A percentile compares a stretch with the other conserved stretches of the same genome.
These are phyloP conservation scores for Trypanosomatidae sp. DNA, from an alignment of 208 protist genomes.

Conservation along the genomic window DNA sequence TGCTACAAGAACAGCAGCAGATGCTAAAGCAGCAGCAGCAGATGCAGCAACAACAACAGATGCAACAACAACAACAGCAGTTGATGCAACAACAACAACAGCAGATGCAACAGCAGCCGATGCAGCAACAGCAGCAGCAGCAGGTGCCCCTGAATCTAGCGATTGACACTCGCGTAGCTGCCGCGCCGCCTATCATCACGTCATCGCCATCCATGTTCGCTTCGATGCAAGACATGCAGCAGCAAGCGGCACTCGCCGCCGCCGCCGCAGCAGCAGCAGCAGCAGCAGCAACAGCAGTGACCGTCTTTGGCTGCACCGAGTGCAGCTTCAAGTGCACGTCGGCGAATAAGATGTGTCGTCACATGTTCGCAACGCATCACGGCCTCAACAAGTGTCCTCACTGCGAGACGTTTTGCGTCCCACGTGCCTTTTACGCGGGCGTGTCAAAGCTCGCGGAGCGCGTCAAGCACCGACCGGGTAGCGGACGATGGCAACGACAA, in stretches of 20 bases:
- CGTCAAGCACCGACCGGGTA: no score
- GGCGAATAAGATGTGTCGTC: slow-evolving; percentile 13
- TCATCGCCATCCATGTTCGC: neutral
- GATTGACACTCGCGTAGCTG: no score
- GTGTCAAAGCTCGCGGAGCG: slow-evolving; percentile 17
- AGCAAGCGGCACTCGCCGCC: neutral
- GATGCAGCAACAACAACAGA: no score
- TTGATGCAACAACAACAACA: no score
- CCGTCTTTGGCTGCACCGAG: slow-evolving; percentile 9
- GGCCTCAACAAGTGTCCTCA: slow-evolving; percentile 12
- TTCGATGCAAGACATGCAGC: neutral
- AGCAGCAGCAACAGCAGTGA: neutral
- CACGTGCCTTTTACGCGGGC: slow-evolving; percentile 12
- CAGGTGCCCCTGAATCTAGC: neutral
- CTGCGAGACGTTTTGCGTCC: slow-evolving; percentile 22
- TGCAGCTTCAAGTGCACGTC: slow-evolving; percentile 16
- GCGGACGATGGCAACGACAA: neutral
- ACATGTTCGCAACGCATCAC: slow-evolving; percentile 19
- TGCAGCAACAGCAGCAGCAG: neutral
- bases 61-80: no score
- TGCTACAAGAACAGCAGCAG: no score
- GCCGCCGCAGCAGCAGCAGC: no score
- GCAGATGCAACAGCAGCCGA: neutral
- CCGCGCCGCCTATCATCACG: neutral
- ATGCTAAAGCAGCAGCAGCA: no score